Percentiles rank a stretch among this genome's conserved stretches.
phyloP scores from a whole-genome alignment of 768 basidiomycete species.

The Exidia glandulosa region DNA sequence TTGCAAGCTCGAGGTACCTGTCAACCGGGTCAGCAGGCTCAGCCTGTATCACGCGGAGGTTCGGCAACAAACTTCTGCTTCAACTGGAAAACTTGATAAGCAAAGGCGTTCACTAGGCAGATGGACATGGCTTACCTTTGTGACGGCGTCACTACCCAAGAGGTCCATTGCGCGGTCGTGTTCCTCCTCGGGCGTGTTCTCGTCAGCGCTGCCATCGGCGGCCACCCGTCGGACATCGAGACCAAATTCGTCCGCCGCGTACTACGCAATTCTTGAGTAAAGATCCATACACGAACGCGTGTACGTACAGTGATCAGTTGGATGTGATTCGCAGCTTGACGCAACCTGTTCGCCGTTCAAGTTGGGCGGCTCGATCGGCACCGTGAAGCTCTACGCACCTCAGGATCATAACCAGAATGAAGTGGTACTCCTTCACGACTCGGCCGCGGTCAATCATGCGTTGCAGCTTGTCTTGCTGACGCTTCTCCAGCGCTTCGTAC shows the following conservation, averaged over 20 bases:
- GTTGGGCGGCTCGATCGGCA: conserved; percentile 6
- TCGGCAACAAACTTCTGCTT: conserved; percentile 2
- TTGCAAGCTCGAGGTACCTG: conserved; percentile 1
- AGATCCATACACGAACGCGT: neutral
- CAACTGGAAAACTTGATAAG: neutral
- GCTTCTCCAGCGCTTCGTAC: conserved; percentile 16
- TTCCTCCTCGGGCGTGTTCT: conserved; percentile 47
- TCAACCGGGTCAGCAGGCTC: neutral
- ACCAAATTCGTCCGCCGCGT: conserved; percentile 1
- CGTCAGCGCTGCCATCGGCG: conserved; percentile 34
- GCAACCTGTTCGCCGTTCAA: neutral
- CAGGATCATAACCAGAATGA: conserved; percentile 6
- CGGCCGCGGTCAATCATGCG: conserved; percentile 54
- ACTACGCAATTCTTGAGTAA: neutral
- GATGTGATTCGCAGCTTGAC: neutral
- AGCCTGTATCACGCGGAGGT: neutral
- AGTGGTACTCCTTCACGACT: conserved; percentile 55
- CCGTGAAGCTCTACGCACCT: conserved; percentile 2
- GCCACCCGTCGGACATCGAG: conserved; percentile 10
- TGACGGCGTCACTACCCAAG: conserved; percentile 35
- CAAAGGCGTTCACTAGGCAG: neutral
- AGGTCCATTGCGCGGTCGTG: conserved; percentile 37
- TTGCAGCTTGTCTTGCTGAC: conserved; percentile 24
- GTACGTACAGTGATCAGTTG: neutral
- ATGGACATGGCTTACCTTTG: neutral